Base-by-base conservation (phyloP, 768 basidiomycete genomes). In the Mycena metata region DNA sequence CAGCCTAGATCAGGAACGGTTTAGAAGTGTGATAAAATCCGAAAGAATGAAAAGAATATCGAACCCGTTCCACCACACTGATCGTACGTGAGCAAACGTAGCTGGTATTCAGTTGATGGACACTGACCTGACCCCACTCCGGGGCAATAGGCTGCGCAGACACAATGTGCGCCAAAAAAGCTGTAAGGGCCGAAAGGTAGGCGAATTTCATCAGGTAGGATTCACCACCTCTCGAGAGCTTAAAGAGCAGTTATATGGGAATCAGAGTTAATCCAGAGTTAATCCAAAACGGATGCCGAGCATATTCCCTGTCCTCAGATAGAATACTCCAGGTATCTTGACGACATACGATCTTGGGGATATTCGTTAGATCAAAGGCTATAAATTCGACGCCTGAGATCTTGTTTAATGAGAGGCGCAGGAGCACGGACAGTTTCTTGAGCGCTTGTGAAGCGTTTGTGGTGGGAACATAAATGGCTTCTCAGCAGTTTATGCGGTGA, bases 231-330 rank as follows among this genome's bases (percentile, higher is more conserved):
- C 36, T 35, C 36, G 43, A 45, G 16, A 50, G 45, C 41, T 46
- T 39, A 11, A 15, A 43, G 21, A 30, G 60, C 12, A 36, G 57
- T 63, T 70, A 67, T 63, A 54, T 30, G 42, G 23, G 45, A 17
- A 46, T 16, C 21, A 43, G 50, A 36, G 36, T 12, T 21, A 35
- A 52, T 58, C 52, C 21, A 43, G 50, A 36, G 36, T 12, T 21
- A 35, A 52, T 58, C 52, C 17, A 24, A 39, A 60, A 36, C 7
- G 51, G 5, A 60, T 55, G 61, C 70, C 70, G 66, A 71, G 58
- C 66, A 71, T 71, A 23, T 56, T 62, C 61, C 70, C 66, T 67
- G 57, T 49, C 66, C n/a, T 71, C 66, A 62, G 70, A 47, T 60
- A 36, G 61, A 55, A 39, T 24, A 26, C 35, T 24, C 21, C 45